Conservation (phyloP, 169 alveolate genomes). For the Besnoitia besnoiti region DNA sequence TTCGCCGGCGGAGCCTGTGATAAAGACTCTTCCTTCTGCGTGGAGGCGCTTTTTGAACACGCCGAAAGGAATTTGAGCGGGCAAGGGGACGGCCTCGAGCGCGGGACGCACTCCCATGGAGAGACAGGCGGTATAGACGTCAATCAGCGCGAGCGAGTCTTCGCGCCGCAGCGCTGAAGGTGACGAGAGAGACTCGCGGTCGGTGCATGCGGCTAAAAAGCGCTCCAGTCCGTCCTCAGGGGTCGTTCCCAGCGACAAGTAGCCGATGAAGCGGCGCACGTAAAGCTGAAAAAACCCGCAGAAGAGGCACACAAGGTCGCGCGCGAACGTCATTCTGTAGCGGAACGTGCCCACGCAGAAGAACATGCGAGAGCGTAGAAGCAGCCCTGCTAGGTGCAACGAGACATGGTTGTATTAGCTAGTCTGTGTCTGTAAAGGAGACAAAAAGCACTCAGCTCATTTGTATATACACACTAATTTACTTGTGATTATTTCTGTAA, state of each 20-base stretch:
- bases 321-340: too few relatives aligned
- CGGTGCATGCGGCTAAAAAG: neutral
- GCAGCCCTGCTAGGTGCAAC: too few relatives aligned
- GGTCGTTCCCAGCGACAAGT: neutral
- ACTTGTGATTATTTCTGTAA: too few relatives aligned
- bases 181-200: neutral
- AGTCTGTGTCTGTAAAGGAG: too few relatives aligned
- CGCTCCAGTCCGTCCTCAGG: conserved; percentile 18
- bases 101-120: conserved; percentile 9
- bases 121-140: neutral
- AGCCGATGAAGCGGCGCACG: neutral
- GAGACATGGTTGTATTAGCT: too few relatives aligned
- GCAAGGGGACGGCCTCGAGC: neutral
- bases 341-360: too few relatives aligned
- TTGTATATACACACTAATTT: too few relatives aligned
- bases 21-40: neutral
- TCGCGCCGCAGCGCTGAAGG: neutral
- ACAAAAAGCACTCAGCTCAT: too few relatives aligned
- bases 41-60: neutral
- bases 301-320: neutral
- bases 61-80: neutral
- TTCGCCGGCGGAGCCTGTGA: neutral
- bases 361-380: too few relatives aligned
- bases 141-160: neutral
- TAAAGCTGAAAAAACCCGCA: neutral